These are phyloP conservation scores for Ceratobasidium sp. DNA, from an alignment of 1,284 basidiomycete species.

Conservation along the genomic window DNA sequence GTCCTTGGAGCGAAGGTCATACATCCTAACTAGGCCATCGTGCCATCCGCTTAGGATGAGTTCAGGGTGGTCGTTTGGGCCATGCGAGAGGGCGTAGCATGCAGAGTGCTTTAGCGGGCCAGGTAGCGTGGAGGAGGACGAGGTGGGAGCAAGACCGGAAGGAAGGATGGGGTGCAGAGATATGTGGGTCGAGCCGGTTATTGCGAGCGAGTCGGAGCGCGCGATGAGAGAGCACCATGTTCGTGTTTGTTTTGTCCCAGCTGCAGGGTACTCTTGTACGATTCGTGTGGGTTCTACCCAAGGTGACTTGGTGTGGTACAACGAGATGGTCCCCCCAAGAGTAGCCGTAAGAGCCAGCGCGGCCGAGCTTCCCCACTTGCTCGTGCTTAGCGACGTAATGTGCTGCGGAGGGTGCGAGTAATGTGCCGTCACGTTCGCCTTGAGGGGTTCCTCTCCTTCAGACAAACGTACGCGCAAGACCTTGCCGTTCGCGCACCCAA, in stretches of 20 bases:
- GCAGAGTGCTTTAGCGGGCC: conserved; percentile 70
- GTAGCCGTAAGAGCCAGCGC: conserved; percentile 40
- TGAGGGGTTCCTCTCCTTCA: not conserved
- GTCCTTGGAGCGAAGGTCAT: conserved; percentile 67
- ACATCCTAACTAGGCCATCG: conserved; percentile 73
- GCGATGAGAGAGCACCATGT: conserved; percentile 18
- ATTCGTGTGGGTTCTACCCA: conserved; percentile 54
- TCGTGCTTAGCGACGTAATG: conserved; percentile 21
- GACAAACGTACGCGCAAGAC: conserved; percentile 5
- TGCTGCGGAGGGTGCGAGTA: not conserved
- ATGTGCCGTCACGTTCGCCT: conserved; percentile 16
- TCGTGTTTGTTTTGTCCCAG: conserved; percentile 17
- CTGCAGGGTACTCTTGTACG: conserved; percentile 66
- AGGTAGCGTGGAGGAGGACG: conserved; percentile 48
- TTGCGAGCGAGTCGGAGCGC: conserved; percentile 48
- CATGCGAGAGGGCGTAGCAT: conserved; percentile 59
- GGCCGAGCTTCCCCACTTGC: not conserved
- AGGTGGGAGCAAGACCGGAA: conserved; percentile 60
- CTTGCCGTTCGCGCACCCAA: conserved; percentile 11
- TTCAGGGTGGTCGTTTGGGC: conserved; percentile 64
- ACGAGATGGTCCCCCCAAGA: conserved; percentile 51
- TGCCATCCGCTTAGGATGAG: conserved; percentile 82
- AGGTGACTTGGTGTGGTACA: conserved; percentile 47
- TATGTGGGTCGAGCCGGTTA: conserved; percentile 55
- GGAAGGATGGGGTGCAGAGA: conserved; percentile 60